Percentiles rank a stretch among this genome's conserved stretches.
Conservation (phyloP, 768 basidiomycete species). For the Auricularia sp. region DNA sequence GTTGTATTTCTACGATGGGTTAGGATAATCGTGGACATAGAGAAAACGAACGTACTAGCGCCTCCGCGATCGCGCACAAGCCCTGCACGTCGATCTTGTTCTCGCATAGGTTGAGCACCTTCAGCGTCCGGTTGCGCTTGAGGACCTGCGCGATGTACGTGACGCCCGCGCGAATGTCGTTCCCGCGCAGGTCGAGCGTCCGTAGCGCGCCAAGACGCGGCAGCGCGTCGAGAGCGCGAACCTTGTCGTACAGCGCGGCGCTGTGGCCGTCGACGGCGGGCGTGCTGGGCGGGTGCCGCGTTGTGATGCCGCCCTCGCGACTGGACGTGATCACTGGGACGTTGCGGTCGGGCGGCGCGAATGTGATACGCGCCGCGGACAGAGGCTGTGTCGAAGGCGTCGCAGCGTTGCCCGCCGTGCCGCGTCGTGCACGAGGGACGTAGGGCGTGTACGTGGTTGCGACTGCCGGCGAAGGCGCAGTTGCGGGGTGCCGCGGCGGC, state of each 20-base stretch:
- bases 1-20: constrained; percentile 76
- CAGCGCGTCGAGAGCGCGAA: constrained; percentile 78
- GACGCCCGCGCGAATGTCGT: constrained; percentile 80
- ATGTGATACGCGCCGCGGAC: neutral
- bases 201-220: constrained; percentile 77
- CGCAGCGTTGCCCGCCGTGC: constrained; percentile 14
- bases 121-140: constrained; percentile 90
- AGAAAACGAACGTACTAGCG: constrained; percentile 48
- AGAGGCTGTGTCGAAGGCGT: constrained; percentile 2
- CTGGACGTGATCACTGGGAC: constrained; percentile 61
- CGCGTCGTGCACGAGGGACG: constrained; percentile 55
- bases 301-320: constrained; percentile 41
- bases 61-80: constrained; percentile 75
- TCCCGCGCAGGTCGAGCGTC: constrained; percentile 85
- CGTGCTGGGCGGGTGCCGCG: constrained; percentile 25
- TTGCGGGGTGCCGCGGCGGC: constrained; percentile 42
- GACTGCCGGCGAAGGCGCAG: constrained; percentile 21
- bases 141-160: constrained; percentile 89
- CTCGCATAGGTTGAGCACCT: constrained; percentile 88
- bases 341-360: constrained; percentile 4
- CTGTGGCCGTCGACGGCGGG: constrained; percentile 39
- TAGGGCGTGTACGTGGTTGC: constrained; percentile 82
- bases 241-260: constrained; percentile 75
- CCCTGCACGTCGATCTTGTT: constrained; percentile 85
- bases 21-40: neutral